Percentiles rank a stretch among this genome's conserved stretches.
These are phyloP conservation scores for Jacaranda copaia DNA, from an alignment of 257 asterid species.

Conservation along the genomic window DNA sequence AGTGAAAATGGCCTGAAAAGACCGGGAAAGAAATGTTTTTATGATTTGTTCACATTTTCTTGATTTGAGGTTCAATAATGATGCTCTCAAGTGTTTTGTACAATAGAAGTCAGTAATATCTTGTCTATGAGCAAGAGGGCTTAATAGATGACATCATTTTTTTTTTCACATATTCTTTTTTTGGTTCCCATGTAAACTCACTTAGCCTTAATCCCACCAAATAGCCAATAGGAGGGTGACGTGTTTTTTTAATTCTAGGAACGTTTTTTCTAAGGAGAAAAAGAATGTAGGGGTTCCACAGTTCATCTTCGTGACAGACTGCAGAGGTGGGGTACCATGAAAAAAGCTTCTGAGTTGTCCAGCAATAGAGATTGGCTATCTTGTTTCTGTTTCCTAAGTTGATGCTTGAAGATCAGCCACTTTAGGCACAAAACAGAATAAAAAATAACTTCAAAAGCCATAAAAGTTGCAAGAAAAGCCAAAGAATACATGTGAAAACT, in stretches of 20 bases:
- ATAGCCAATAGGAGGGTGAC: constrained; percentile 18
- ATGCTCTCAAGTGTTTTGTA: constrained; percentile 43
- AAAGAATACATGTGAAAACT: too few relatives aligned
- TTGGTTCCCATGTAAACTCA: too few relatives aligned
- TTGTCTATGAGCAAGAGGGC: constrained; percentile 29
- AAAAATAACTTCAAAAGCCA: constrained; percentile 20
- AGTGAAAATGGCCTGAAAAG: constrained; percentile 35
- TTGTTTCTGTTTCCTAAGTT: constrained; percentile 40
- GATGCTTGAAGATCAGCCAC: constrained; percentile 37
- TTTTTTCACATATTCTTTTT: too few relatives aligned
- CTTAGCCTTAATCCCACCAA: not conserved
- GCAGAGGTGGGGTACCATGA: constrained; percentile 53
- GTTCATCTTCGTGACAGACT: constrained; percentile 28
- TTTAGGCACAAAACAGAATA: constrained; percentile 26
- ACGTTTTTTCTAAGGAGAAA: constrained; percentile 6
- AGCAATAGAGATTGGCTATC: constrained; percentile 41
- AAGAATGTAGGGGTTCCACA: constrained; percentile 30
- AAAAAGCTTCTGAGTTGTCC: constrained; percentile 53
- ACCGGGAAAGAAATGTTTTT: constrained; percentile 22
- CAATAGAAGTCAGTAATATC: constrained; percentile 20
- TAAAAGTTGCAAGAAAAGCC: not conserved
- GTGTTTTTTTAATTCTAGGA: constrained; percentile 7
- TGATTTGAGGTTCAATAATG: constrained; percentile 50
- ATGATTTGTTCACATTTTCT: constrained; percentile 34
- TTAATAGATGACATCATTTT: constrained; percentile 43